These are phyloP conservation scores for Collybiopsis luxurians DNA, from an alignment of 768 basidiomycete species.

Conservation along the genomic window DNA sequence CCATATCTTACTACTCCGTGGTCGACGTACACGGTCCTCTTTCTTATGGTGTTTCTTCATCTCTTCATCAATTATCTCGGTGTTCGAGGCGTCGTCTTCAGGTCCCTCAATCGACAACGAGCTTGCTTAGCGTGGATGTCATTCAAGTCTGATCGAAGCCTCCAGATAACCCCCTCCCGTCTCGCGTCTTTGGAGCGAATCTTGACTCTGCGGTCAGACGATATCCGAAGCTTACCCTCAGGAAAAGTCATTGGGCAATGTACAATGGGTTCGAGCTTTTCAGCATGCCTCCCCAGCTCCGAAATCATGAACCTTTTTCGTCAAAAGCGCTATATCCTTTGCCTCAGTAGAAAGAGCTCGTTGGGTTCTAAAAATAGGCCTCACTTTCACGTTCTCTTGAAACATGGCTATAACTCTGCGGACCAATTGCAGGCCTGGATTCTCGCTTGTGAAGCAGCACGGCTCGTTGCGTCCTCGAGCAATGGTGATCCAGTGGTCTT, in stretches of 20 bases:
- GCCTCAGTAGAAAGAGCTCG: conserved; percentile 31
- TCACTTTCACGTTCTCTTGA: conserved; percentile 46
- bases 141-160: conserved; percentile 21
- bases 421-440: conserved; percentile 62
- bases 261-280: conserved; percentile 48
- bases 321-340: conserved; percentile 51
- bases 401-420: conserved; percentile 40
- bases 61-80: conserved; percentile 58
- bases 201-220: conserved; percentile 33
- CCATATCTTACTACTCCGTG: conserved; percentile 47
- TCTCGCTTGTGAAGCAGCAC: conserved; percentile 37
- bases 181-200: conserved; percentile 44
- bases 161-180: conserved; percentile 29
- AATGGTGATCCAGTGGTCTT: background rate
- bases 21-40: conserved; percentile 49
- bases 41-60: conserved; percentile 51
- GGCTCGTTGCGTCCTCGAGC: conserved; percentile 11
- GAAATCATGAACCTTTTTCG: conserved; percentile 37
- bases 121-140: conserved; percentile 48
- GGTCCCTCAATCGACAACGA: conserved; percentile 60
- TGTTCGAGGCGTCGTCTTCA: conserved; percentile 54
- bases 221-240: conserved; percentile 34
- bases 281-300: conserved; percentile 25
- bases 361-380: conserved; percentile 3
- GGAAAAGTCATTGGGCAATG: conserved; percentile 40